These are phyloP conservation scores for Trichothecium sympodiale DNA, from an alignment of 2,329 filamentous ascomycete genomes.

Conservation along the genomic window DNA sequence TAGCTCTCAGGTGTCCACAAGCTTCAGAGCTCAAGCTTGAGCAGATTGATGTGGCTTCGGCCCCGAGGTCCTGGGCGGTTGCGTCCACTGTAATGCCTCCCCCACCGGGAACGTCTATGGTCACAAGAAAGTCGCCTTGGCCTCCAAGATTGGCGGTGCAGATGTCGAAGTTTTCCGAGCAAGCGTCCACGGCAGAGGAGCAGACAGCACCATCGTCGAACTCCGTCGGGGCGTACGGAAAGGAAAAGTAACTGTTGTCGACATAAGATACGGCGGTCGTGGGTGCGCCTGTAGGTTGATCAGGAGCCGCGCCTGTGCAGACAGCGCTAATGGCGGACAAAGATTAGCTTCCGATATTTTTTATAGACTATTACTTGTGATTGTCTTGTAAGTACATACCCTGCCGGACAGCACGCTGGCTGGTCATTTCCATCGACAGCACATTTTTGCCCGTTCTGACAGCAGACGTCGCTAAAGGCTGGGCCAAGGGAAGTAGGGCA, in stretches of 20 bases:
- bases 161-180: slow-evolving; percentile 40
- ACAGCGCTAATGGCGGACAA: slow-evolving; percentile 27
- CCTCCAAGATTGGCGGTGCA: slow-evolving; percentile 39
- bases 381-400: slow-evolving; percentile 24
- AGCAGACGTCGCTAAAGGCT: slow-evolving; percentile 38
- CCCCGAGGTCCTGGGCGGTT: slow-evolving; percentile 24
- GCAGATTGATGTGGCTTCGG: slow-evolving; percentile 40
- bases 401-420: slow-evolving; percentile 42
- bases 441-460: slow-evolving; percentile 38
- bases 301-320: slow-evolving; percentile 44
- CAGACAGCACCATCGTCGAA: slow-evolving; percentile 41
- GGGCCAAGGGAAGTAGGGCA: slow-evolving; percentile 35
- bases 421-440: slow-evolving; percentile 34
- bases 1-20: slow-evolving; percentile 32
- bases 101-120: slow-evolving; percentile 42
- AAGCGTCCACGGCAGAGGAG: slow-evolving; percentile 37
- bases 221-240: slow-evolving; percentile 44
- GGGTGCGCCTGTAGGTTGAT: slow-evolving; percentile 18
- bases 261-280: slow-evolving; percentile 38
- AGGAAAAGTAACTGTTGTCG: slow-evolving; percentile 46
- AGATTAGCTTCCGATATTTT: neutral
- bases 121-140: slow-evolving; percentile 36
- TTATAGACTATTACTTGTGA: neutral
- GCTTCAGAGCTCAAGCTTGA: slow-evolving; percentile 41
- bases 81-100: slow-evolving; percentile 40